These are phyloP conservation scores for Ustilago hordei DNA, from an alignment of 1,284 basidiomycete genomes.

Conservation along the genomic window DNA sequence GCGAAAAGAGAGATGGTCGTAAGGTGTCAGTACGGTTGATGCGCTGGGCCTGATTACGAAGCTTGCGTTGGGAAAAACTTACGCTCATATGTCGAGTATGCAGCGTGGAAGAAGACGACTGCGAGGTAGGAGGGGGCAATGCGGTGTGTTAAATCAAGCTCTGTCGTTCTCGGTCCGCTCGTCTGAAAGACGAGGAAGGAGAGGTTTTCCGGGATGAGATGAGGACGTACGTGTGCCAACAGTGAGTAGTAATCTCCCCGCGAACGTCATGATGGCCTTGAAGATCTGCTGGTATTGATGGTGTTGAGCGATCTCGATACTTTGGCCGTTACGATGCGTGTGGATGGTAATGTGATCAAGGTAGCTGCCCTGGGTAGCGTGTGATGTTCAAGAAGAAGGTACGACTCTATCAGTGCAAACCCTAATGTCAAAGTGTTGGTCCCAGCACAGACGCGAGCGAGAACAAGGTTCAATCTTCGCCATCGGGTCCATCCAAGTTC, in stretches of 20 bases:
- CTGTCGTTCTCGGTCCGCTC: not conserved
- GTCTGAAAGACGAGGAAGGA: not conserved
- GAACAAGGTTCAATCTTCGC: too few species aligned
- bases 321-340: not conserved
- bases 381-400: not conserved
- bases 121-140: not conserved
- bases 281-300: not conserved
- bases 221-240: slow-evolving; percentile 36
- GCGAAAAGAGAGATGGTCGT: not conserved
- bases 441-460: slow-evolving; percentile 23
- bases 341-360: too few species aligned
- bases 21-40: not conserved
- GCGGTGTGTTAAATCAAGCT: not conserved
- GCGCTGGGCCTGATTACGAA: too few species aligned
- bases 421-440: slow-evolving; percentile 23
- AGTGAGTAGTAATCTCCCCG: slow-evolving; percentile 28
- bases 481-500: too few species aligned
- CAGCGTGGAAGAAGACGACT: slow-evolving; percentile 59
- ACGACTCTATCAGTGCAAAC: not conserved
- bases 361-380: not conserved
- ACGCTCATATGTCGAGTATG: slow-evolving; percentile 65
- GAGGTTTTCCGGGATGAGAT: not conserved
- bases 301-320: not conserved
- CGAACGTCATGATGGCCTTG: slow-evolving; percentile 19
- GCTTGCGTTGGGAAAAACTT: not conserved